Conservation (phyloP, 495 filamentous ascomycete species). For the Xylaria nigripes region DNA sequence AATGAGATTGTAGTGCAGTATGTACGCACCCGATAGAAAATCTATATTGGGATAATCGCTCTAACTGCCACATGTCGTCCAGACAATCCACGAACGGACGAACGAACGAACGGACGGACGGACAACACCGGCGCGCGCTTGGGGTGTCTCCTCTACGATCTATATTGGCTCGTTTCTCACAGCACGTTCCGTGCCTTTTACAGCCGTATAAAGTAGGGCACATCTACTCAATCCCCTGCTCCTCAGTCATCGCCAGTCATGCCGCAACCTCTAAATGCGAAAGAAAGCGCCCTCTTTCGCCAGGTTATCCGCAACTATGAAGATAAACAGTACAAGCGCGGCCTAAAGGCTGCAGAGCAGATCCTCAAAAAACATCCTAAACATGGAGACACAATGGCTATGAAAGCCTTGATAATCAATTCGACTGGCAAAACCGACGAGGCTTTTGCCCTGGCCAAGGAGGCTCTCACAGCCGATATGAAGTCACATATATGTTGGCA, state of each 20-base stretch:
- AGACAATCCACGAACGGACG: background rate
- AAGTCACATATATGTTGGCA: conserved; percentile 99
- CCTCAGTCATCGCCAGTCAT: conserved; percentile 38
- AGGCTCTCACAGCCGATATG: conserved; percentile 88
- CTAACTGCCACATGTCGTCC: background rate
- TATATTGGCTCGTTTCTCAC: background rate
- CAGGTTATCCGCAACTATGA: conserved; percentile 93
- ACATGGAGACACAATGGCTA: conserved; percentile 96
- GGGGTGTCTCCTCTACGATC: background rate
- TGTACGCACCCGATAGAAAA: background rate
- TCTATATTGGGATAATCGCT: background rate
- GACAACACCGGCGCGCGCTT: background rate
- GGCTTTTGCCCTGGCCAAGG: conserved; percentile 85
- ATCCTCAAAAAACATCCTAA: conserved; percentile 88
- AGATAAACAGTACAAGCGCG: conserved; percentile 97
- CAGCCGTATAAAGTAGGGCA: background rate
- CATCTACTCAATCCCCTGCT: conserved; percentile 10
- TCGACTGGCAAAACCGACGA: conserved; percentile 82
- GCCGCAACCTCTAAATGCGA: conserved; percentile 77
- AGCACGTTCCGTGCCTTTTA: background rate
- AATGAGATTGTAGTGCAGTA: no score
- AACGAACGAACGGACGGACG: background rate
- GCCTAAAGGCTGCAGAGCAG: conserved; percentile 86
- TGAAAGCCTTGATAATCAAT: conserved; percentile 97
- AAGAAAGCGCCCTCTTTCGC: conserved; percentile 88